Percentiles rank a stretch among this genome's conserved stretches.
These are phyloP conservation scores for Phaeosphaeria sp. DNA, from an alignment of 2,329 filamentous ascomycete species.

Conservation along the genomic window DNA sequence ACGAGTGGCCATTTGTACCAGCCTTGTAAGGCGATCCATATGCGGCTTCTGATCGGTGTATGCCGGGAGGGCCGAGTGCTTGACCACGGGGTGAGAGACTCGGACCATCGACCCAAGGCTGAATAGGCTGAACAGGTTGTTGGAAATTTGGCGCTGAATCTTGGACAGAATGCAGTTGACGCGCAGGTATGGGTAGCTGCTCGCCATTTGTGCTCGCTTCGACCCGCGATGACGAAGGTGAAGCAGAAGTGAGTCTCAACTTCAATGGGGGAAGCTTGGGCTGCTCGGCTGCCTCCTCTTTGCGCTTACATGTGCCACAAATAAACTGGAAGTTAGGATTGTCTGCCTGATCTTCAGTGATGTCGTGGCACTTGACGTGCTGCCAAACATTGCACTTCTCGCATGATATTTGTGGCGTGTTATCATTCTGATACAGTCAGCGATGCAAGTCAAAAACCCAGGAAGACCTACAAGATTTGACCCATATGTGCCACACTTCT, in stretches of 20 bases:
- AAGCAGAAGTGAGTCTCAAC: slow-evolving; percentile 61
- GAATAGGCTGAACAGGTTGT: slow-evolving; percentile 24
- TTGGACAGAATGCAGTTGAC: slow-evolving; percentile 25
- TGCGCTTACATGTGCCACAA: slow-evolving; percentile 77
- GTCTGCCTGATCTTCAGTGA: slow-evolving; percentile 80
- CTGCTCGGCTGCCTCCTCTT: slow-evolving; percentile 66
- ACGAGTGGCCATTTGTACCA: slow-evolving; percentile 33
- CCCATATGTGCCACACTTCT: slow-evolving; percentile 84
- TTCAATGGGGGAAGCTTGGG: slow-evolving; percentile 69
- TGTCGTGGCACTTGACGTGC: slow-evolving; percentile 88
- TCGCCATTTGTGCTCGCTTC: slow-evolving; percentile 25
- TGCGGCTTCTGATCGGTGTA: slow-evolving; percentile 45
- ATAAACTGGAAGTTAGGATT: slow-evolving; percentile 79
- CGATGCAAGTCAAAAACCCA: neutral
- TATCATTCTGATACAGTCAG: slow-evolving; percentile 71
- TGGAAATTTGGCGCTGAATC: slow-evolving; percentile 21
- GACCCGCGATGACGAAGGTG: slow-evolving; percentile 43
- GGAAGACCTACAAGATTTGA: slow-evolving; percentile 67
- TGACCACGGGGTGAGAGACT: slow-evolving; percentile 55
- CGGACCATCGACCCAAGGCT: slow-evolving; percentile 50
- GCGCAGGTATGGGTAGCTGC: slow-evolving; percentile 10
- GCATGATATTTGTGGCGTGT: slow-evolving; percentile 90
- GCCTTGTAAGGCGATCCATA: slow-evolving; percentile 41
- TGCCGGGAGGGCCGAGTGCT: slow-evolving; percentile 50
- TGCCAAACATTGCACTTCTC: slow-evolving; percentile 97